Percentiles rank a stretch among this genome's conserved stretches.
phyloP scores from a whole-genome alignment of 257 asterid genomes.

The Penstemon eatonii region DNA sequence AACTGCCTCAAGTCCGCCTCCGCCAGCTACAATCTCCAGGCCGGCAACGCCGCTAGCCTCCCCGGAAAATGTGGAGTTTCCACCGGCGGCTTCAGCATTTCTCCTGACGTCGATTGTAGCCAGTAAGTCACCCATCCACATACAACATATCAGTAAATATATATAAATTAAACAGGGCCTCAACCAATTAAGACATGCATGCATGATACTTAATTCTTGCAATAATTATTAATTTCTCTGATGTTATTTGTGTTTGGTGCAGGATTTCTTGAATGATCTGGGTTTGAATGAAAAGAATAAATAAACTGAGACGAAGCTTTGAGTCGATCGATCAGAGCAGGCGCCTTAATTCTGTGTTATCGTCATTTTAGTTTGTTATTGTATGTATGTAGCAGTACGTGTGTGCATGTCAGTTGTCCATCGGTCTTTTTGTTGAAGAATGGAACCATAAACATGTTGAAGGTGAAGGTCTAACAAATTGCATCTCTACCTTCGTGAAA shows the following conservation, averaged over 20 bases:
- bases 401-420: background rate
- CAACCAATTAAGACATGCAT: too few relatives aligned
- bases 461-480: too few relatives aligned
- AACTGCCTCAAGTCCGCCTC: constrained; percentile 57
- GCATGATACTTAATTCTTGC: too few relatives aligned
- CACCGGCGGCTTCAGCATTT: constrained; percentile 30
- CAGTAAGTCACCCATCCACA: constrained; percentile 29
- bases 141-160: too few relatives aligned
- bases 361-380: background rate
- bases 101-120: constrained; percentile 48
- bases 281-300: constrained; percentile 14
- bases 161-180: background rate
- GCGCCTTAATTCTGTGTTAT: constrained; percentile 8
- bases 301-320: constrained; percentile 25
- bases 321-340: background rate
- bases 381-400: background rate
- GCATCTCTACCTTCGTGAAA: too few relatives aligned
- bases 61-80: constrained; percentile 55
- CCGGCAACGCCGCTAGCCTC: constrained; percentile 50
- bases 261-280: constrained; percentile 40
- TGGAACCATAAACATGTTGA: too few relatives aligned
- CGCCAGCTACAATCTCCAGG: constrained; percentile 29
- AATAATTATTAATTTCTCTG: too few relatives aligned
- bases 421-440: too few relatives aligned
- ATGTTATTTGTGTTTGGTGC: constrained; percentile 22